Conservation (phyloP, 768 basidiomycete species). For the Phlebiopsis gigantea region DNA sequence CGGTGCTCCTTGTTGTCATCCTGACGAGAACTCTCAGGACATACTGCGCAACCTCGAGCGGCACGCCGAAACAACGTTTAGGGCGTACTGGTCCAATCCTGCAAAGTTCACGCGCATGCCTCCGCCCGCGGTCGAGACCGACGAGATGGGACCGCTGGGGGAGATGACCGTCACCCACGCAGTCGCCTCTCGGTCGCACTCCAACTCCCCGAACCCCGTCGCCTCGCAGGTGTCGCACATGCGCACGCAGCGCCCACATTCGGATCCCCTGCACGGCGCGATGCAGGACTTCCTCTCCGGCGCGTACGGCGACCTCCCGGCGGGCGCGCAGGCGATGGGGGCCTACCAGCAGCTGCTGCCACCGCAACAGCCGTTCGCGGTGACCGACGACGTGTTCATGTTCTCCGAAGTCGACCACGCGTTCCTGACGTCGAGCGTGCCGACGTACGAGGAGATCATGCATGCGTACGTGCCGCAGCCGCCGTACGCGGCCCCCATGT, state of each 20-base stretch:
- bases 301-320: not conserved
- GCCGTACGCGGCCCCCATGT: not conserved
- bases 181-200: not conserved
- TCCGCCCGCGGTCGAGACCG: not conserved
- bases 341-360: not conserved
- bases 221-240: constrained; percentile 6
- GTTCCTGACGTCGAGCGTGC: not conserved
- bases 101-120: not conserved
- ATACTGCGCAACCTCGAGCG: constrained; percentile 33
- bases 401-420: not conserved
- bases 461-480: not conserved
- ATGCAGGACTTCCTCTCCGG: not conserved
- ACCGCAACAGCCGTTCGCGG: not conserved
- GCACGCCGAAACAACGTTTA: constrained; percentile 31
- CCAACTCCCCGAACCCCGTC: not conserved
- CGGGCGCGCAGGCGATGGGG: not conserved
- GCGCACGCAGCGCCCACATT: constrained; percentile 1
- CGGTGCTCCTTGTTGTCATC: not conserved
- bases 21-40: constrained; percentile 17
- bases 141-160: constrained; percentile 1
- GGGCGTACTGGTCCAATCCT: constrained; percentile 14
- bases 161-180: constrained; percentile 4
- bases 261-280: not conserved
- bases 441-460: constrained; percentile 11
- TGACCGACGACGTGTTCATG: not conserved